phyloP scores from a whole-genome alignment of 805 yeast genomes.

The Kockiozyma suomiensis region DNA sequence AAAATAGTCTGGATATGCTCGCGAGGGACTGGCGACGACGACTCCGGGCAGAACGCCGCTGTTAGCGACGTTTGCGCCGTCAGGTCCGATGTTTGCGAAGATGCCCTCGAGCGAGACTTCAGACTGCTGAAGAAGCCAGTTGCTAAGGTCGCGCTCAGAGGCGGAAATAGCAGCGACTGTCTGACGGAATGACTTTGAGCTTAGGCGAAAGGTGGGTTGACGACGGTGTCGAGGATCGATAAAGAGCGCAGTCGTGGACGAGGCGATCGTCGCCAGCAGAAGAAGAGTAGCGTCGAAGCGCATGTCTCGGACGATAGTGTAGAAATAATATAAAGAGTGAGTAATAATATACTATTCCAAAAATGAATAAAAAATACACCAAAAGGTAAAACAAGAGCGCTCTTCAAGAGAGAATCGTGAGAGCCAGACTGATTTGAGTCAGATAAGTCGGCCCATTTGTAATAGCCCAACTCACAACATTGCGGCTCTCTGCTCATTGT shows the following conservation, averaged over 20 bases:
- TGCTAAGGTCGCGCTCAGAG: constrained; percentile 44
- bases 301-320: not conserved
- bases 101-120: constrained; percentile 51
- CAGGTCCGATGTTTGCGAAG: constrained; percentile 60
- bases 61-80: constrained; percentile 39
- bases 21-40: constrained; percentile 85
- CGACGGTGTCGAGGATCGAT: constrained; percentile 5
- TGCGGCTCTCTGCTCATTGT: no score
- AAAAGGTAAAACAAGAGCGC: no score
- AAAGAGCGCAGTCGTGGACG: constrained; percentile 11
- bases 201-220: not conserved
- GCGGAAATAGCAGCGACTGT: not conserved
- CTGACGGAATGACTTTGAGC: not conserved
- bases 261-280: constrained; percentile 15
- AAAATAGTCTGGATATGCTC: constrained; percentile 70
- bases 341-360: no score
- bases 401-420: no score
- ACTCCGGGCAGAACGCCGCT: constrained; percentile 62
- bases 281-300: constrained; percentile 10
- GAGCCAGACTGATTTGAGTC: no score
- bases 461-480: no score
- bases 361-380: no score
- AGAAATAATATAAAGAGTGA: not conserved
- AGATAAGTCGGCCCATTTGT: no score
- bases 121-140: constrained; percentile 54